Conservation (phyloP, 139 green algal species). For the Nannochloris sp. region DNA sequence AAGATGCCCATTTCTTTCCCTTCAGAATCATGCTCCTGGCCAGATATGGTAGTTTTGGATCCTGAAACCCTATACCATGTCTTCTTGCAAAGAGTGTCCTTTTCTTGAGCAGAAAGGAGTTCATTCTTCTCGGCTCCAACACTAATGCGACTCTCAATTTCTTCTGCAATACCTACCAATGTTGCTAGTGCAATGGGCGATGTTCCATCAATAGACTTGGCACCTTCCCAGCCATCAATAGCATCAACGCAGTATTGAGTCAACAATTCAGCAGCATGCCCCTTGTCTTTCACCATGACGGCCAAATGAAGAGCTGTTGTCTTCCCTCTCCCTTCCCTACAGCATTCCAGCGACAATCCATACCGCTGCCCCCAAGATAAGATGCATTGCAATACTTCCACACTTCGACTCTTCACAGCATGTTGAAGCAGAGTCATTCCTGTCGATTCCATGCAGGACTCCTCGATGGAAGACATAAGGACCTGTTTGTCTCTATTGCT, state of each 20-base stretch:
- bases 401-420: slow-evolving; percentile 27
- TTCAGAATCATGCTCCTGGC: not conserved
- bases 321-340: slow-evolving; percentile 7
- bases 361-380: slow-evolving; percentile 17
- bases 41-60: not conserved
- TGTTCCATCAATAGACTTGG: slow-evolving; percentile 20
- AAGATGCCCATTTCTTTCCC: not conserved
- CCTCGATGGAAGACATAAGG: slow-evolving; percentile 1
- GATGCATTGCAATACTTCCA: slow-evolving; percentile 17
- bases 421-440: slow-evolving; percentile 32
- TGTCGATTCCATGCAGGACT: slow-evolving; percentile 5
- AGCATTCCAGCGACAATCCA: slow-evolving; percentile 16
- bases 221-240: slow-evolving; percentile 16
- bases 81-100: not conserved
- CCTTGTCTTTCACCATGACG: slow-evolving; percentile 27
- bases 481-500: no score
- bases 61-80: not conserved
- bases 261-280: slow-evolving; percentile 25
- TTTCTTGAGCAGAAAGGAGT: not conserved
- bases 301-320: slow-evolving; percentile 40
- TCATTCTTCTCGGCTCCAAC: not conserved
- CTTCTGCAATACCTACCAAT: slow-evolving; percentile 3
- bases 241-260: slow-evolving; percentile 21
- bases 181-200: slow-evolving; percentile 26
- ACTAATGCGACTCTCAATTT: slow-evolving; percentile 20